These are phyloP conservation scores for Ricinus communis DNA, from an alignment of 345 rosid species.

Conservation along the genomic window DNA sequence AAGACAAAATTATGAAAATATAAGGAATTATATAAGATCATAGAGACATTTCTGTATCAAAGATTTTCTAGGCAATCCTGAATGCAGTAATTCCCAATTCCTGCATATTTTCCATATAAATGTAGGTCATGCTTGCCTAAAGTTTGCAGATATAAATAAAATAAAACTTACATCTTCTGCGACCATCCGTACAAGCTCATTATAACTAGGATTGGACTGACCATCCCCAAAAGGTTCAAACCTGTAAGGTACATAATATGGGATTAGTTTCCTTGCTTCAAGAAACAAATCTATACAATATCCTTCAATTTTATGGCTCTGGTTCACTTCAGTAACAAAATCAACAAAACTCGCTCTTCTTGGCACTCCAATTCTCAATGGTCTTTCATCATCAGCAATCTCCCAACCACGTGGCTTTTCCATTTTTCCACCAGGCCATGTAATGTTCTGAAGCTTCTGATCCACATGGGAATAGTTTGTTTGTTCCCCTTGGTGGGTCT, in stretches of 20 bases:
- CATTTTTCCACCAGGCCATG: slow-evolving; percentile 79
- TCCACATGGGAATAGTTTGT: slow-evolving; percentile 26
- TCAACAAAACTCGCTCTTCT: slow-evolving; percentile 68
- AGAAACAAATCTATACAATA: slow-evolving; percentile 76
- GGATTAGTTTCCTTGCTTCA: slow-evolving; percentile 61
- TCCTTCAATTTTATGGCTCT: slow-evolving; percentile 52
- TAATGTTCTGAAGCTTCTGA: slow-evolving; percentile 52
- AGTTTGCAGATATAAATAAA: neutral
- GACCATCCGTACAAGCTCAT: slow-evolving; percentile 49
- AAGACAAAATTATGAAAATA: neutral
- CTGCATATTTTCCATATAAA: neutral
- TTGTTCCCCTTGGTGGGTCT: slow-evolving; percentile 29
- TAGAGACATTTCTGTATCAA: neutral
- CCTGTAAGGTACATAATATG: slow-evolving; percentile 69
- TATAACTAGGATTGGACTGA: slow-evolving; percentile 59
- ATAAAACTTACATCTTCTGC: slow-evolving; percentile 59
- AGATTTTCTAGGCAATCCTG: neutral
- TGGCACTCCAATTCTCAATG: slow-evolving; percentile 80
- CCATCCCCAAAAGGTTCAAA: slow-evolving; percentile 71
- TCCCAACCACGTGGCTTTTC: slow-evolving; percentile 86
- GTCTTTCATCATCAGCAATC: slow-evolving; percentile 56
- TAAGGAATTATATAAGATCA: neutral
- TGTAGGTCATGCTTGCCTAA: slow-evolving; percentile 5
- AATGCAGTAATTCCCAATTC: neutral
- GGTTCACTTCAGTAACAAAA: slow-evolving; percentile 56